phyloP scores from a whole-genome alignment of 2,329 filamentous ascomycete species.

The Pleurostoma richardsiae region DNA sequence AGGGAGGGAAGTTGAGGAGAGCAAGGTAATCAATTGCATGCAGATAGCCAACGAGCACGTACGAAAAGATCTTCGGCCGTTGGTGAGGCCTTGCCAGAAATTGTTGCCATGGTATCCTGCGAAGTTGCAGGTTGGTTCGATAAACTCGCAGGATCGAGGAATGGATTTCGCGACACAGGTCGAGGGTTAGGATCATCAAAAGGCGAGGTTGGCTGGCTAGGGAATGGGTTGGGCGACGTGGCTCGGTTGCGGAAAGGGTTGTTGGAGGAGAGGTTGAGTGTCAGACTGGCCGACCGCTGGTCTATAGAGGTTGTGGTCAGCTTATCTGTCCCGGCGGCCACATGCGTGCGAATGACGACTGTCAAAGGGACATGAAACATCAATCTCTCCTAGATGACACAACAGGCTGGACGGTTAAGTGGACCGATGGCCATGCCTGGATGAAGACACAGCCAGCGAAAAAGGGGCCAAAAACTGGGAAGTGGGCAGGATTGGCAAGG shows the following conservation, averaged over 20 bases:
- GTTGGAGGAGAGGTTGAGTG: constrained; percentile 71
- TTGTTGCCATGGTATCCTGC: constrained; percentile 21
- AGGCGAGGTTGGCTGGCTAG: constrained; percentile 42
- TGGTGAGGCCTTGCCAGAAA: constrained; percentile 44
- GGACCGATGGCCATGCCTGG: constrained; percentile 19
- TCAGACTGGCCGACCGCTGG: constrained; percentile 48
- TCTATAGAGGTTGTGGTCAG: constrained; percentile 25
- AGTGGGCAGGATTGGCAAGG: constrained; percentile 3
- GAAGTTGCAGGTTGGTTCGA: constrained; percentile 13
- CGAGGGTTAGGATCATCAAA: constrained; percentile 56
- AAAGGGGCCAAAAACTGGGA: constrained; percentile 4
- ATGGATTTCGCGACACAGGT: constrained; percentile 70
- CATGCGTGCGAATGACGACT: constrained; percentile 36
- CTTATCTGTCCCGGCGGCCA: constrained; percentile 17
- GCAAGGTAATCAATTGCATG: not conserved
- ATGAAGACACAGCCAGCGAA: constrained; percentile 5
- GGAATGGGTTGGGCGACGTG: constrained; percentile 48
- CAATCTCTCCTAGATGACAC: constrained; percentile 40
- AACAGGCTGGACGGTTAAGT: constrained; percentile 30
- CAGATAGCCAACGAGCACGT: constrained; percentile 36
- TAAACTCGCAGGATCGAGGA: constrained; percentile 52
- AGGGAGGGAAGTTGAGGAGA: not conserved
- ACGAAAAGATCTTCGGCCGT: constrained; percentile 72
- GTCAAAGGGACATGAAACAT: constrained; percentile 40
- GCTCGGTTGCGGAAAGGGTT: constrained; percentile 76